These are phyloP conservation scores for Ilex paraguariensis DNA, from an alignment of 305 asterid genomes.

Conservation along the genomic window DNA sequence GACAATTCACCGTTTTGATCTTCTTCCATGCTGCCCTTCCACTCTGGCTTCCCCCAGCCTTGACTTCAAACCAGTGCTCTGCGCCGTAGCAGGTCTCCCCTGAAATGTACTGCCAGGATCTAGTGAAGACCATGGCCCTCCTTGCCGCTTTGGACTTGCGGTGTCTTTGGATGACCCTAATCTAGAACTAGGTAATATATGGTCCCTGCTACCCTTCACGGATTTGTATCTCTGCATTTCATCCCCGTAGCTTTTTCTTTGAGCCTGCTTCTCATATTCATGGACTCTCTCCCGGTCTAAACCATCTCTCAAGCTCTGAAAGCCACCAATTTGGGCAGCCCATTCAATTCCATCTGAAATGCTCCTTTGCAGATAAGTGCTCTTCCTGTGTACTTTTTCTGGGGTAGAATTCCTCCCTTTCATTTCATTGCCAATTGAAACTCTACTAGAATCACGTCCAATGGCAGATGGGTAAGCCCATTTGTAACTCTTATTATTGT, in stretches of 20 bases:
- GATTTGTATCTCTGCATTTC: conserved; percentile 45
- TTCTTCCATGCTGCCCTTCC: conserved; percentile 44
- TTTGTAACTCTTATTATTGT: conserved; percentile 27
- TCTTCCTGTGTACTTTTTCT: conserved; percentile 39
- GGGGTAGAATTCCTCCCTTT: conserved; percentile 41
- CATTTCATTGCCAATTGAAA: conserved; percentile 26
- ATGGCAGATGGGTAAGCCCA: conserved; percentile 27
- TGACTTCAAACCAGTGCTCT: conserved; percentile 39
- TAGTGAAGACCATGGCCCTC: conserved; percentile 50
- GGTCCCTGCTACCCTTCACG: conserved; percentile 44
- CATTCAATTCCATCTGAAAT: conserved; percentile 55
- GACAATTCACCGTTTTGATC: conserved; percentile 50
- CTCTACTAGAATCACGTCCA: conserved; percentile 29
- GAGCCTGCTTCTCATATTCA: conserved; percentile 48
- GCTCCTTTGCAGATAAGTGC: conserved; percentile 45
- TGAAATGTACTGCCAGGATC: conserved; percentile 28
- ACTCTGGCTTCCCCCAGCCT: conserved; percentile 42
- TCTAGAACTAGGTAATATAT: conserved; percentile 34
- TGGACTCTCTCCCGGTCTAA: conserved; percentile 27
- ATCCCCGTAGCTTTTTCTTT: conserved; percentile 42
- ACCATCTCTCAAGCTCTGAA: conserved; percentile 28
- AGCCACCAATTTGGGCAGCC: conserved; percentile 30
- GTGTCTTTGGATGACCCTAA: conserved; percentile 32
- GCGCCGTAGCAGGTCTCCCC: conserved; percentile 28
- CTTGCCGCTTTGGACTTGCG: conserved; percentile 34